Evolutionary conservation across 345 rosid species (phyloP).

Genomic region (Lenwebbia sp.): DNA sequence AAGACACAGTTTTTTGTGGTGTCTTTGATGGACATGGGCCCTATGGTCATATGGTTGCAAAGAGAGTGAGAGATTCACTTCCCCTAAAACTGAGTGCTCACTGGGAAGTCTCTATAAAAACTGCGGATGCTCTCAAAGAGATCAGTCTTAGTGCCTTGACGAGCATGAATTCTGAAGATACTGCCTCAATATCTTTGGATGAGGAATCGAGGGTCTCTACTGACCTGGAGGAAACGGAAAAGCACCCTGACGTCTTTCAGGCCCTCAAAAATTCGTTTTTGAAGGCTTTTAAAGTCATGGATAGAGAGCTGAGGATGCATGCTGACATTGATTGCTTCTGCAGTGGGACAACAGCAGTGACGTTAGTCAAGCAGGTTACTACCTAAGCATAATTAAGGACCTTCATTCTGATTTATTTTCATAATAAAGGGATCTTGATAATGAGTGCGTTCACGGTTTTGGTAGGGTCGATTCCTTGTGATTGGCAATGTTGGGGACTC

Average conservation of each 20-base stretch:
- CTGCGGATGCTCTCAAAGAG: conserved; percentile 31
- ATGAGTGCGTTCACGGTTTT: background rate
- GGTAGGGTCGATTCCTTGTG: conserved; percentile 67
- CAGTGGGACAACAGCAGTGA: conserved; percentile 97
- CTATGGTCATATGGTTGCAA: conserved; percentile 92
- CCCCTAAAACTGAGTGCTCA: conserved; percentile 69
- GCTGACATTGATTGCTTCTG: conserved; percentile 74
- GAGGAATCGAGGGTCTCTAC: conserved; percentile 47
- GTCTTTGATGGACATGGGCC: conserved; percentile 99
- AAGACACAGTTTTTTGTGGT: conserved; percentile 85
- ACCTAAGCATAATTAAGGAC: background rate
- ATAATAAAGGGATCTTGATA: background rate
- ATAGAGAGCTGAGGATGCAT: conserved; percentile 69
- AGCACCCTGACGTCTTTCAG: conserved; percentile 41
- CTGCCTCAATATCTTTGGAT: conserved; percentile 40
- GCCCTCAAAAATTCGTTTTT: conserved; percentile 71
- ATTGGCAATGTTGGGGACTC: conserved; percentile 92
- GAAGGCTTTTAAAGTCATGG: conserved; percentile 85
- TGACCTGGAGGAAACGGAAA: conserved; percentile 41
- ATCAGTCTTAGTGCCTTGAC: conserved; percentile 34
- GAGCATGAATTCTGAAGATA: conserved; percentile 44
- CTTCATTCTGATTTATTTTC: background rate
- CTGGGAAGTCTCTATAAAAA: conserved; percentile 51
- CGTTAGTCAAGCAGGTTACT: conserved; percentile 82
- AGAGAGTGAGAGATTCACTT: conserved; percentile 83